phyloP scores from a whole-genome alignment of 2,329 filamentous ascomycete species.

The Claviceps humidiphila region DNA sequence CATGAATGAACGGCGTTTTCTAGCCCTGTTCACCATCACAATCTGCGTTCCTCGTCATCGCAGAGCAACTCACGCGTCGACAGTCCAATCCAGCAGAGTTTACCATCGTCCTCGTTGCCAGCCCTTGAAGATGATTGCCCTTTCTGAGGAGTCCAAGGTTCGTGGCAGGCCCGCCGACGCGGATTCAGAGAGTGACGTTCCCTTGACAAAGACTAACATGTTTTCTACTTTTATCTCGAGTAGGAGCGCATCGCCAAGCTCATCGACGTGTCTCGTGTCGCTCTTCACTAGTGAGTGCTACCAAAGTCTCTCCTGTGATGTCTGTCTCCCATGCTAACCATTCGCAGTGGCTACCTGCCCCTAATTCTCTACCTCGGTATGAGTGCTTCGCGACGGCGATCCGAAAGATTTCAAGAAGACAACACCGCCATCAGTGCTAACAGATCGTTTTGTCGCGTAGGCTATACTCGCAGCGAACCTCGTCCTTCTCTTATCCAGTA shows the following conservation, averaged over 20 bases:
- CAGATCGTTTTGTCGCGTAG: conserved; percentile 28
- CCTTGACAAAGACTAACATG: background rate
- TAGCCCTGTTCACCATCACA: background rate
- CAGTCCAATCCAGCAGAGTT: background rate
- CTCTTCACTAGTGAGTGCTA: conserved; percentile 76
- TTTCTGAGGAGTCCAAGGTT: conserved; percentile 98
- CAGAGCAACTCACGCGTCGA: background rate
- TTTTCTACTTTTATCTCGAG: background rate
- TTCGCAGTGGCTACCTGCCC: conserved; percentile 75
- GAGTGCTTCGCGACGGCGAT: conserved; percentile 1
- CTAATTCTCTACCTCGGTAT: conserved; percentile 92
- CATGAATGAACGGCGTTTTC: too few relatives aligned
- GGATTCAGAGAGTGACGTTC: background rate
- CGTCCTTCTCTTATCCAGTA: conserved; percentile 59
- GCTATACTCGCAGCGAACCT: conserved; percentile 89
- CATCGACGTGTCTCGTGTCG: conserved; percentile 86
- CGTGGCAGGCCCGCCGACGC: background rate
- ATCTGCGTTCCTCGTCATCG: background rate
- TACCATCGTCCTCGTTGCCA: conserved; percentile 6
- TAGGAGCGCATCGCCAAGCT: conserved; percentile 96
- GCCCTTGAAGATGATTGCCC: conserved; percentile 38
- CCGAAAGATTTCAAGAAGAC: background rate
- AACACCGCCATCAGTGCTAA: conserved; percentile 12
- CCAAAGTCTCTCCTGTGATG: background rate
- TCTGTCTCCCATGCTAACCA: conserved; percentile 19